Evolutionary conservation across 1,139 yeast genomes (phyloP).

Genomic region (Kazachstania sp.): DNA sequence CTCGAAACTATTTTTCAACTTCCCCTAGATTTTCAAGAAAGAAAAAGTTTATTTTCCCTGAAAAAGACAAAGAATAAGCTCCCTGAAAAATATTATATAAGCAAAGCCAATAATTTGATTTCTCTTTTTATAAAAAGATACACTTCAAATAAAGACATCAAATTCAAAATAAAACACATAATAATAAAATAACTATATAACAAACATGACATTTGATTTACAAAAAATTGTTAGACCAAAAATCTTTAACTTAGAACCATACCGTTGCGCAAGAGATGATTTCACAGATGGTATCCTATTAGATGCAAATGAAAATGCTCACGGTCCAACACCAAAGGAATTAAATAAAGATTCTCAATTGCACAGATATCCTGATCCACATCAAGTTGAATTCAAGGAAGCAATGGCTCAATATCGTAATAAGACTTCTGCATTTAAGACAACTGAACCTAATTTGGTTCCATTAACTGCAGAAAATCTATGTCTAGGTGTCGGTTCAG

Average conservation of each 20-base stretch:
- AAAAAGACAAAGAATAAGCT: too few species aligned
- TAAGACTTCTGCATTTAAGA: slow-evolving; percentile 33
- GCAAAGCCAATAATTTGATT: too few species aligned
- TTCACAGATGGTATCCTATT: slow-evolving; percentile 76
- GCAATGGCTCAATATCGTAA: slow-evolving; percentile 68
- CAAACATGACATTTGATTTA: slow-evolving; percentile 17
- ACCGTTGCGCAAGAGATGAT: slow-evolving; percentile 93
- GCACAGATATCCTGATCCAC: slow-evolving; percentile 95
- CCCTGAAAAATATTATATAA: too few species aligned
- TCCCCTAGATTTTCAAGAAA: too few species aligned
- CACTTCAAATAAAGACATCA: too few species aligned
- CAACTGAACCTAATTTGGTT: slow-evolving; percentile 33
- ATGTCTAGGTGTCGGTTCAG: slow-evolving; percentile 95
- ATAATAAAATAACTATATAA: too few species aligned
- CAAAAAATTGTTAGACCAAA: slow-evolving; percentile 65
- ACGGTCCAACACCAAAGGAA: slow-evolving; percentile 65
- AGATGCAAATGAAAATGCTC: slow-evolving; percentile 95
- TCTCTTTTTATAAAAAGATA: too few species aligned
- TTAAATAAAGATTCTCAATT: slow-evolving; percentile 43
- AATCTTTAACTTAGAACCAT: slow-evolving; percentile 71
- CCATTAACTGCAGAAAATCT: slow-evolving; percentile 60
- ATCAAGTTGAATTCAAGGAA: slow-evolving; percentile 70
- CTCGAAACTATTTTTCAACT: too few species aligned
- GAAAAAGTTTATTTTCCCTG: too few species aligned
- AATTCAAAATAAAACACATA: too few species aligned